Evolutionary conservation across 257 asterid species (phyloP), one percentile per base, ranked within the genome.

Genomic region (Salvia splendens): DNA sequence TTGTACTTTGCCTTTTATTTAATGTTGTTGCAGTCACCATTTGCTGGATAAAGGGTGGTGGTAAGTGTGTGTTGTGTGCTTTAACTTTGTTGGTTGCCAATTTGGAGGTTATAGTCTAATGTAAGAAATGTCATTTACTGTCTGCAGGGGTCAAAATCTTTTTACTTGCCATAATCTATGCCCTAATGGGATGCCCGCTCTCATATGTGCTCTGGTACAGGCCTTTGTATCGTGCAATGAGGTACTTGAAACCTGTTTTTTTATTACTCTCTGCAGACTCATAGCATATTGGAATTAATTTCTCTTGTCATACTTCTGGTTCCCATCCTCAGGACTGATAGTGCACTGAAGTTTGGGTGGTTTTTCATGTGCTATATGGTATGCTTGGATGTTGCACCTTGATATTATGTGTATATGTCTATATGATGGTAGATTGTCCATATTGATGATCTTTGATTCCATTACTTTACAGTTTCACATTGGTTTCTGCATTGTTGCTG

Each of bases 331-430:
- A 94, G 99, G 89, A 88, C 91, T 32, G 96, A 94, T 73, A 94
- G 99, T 82, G 99, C 99, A 1, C 65, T 94, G 74, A 94, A 83
- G 74, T 94, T 94, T 81, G 82, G 97, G 61, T 88, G 95, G 96
- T 94, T 94, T 83, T 94, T 94, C 78, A 16, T 94, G 81, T 80
- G 82, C 82, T 94, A 94, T 76, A 32, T 94, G 97, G 99, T 94
- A 80, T 24, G 81, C 58, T 36, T 38, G 15, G 32, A 67, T 61
- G 32, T 61, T 57, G 40, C 15, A 4, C 41, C 28, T 33, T 28
- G 65, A 20, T 46, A 45, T 42, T 65, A 61, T 65, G 52, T 68
- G 9, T 61, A 24, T 24, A 24, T 24, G 30, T n/a, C n/a, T n/a
- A n/a, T n/a, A 24, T 49, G 64, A 33, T 17, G 58, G 48, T 65